Evolutionary conservation across 345 rosid genomes (phyloP), one percentile per base, ranked within the genome.

Genomic region (Dipteronia dyeriana): DNA sequence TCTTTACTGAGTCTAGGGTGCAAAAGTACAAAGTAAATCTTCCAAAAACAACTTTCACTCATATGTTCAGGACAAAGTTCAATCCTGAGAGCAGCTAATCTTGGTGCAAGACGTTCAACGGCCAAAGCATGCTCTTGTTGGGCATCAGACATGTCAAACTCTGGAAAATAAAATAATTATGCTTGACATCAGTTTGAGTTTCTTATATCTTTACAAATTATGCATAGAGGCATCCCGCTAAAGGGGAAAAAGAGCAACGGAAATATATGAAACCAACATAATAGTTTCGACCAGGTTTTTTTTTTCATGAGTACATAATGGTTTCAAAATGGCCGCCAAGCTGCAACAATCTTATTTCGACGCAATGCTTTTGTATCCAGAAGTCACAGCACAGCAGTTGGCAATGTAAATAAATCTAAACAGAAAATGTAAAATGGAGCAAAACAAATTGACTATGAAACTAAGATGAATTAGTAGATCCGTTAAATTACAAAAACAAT

Each of bases 61-160:
- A 94, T 92, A 86, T 89, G 90, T 76, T 92, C 91, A 0, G 98
- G 97, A 80, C 99, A 96, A 76, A 96, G 90, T 63, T 94, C 97
- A 70, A 92, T 85, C 84, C 98, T 88, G 2, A 94, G 84, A 61
- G 93, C 95, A 78, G 92, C 91, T 81, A 96, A 83, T 84, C 93
- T 88, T 5, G 97, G 95, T 43, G 93, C 89, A 63, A 90, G 91
- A 72, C 82, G 87, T 70, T 96, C 97, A 74, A 96, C 90, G 39
- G 93, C 94, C 88, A 94, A 81, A 79, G 97, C 95, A 83, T 96
- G 99, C 41, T 92, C 97, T 87, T 92, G 91, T 82, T 94, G 99
- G 25, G 86, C 94, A 87, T 94, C 97, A 70, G 97, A 91, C 93
- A 96, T 85, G 79, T 96, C 97, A 76, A 96, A 94, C 75, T 91